Percentiles rank a stretch among this genome's conserved stretches.
Conservation (phyloP, 2,329 filamentous ascomycete genomes). For the Penicillium crustosum region DNA sequence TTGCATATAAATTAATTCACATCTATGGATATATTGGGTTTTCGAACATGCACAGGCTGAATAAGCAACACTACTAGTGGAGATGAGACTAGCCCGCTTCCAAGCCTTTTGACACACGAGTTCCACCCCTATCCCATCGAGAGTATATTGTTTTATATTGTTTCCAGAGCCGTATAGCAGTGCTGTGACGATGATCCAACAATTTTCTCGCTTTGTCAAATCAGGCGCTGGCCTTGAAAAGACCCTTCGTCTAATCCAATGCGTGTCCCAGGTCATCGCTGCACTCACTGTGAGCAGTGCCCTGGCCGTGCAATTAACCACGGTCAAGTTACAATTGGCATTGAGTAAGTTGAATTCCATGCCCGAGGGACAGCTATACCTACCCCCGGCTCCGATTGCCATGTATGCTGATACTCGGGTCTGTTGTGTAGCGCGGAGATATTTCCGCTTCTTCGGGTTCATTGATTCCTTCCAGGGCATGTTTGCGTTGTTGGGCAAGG, state of each 20-base stretch:
- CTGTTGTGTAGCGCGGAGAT: constrained; percentile 53
- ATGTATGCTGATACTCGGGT: constrained; percentile 6
- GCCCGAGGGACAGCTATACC: background rate
- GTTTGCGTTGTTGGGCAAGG: constrained; percentile 42
- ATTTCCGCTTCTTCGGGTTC: constrained; percentile 69
- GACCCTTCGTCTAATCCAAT: constrained; percentile 41
- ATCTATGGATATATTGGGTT: background rate
- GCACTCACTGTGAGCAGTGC: constrained; percentile 30
- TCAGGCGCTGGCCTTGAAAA: constrained; percentile 40
- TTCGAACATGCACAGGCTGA: constrained; percentile 5
- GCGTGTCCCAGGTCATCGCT: constrained; percentile 35
- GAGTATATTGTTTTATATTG: background rate
- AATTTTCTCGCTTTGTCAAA: constrained; percentile 36
- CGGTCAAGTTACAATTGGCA: constrained; percentile 43
- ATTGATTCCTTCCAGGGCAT: constrained; percentile 59
- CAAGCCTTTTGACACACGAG: constrained; percentile 3
- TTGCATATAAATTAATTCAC: background rate
- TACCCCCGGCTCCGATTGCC: background rate
- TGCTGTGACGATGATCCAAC: constrained; percentile 14
- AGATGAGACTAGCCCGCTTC: constrained; percentile 1
- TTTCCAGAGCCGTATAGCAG: background rate
- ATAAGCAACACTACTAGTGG: constrained; percentile 10
- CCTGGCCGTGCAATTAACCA: constrained; percentile 35
- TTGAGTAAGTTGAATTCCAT: constrained; percentile 36
- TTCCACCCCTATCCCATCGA: background rate